phyloP scores from a whole-genome alignment of 1,284 basidiomycete species.

The Ceratobasidium sp. region DNA sequence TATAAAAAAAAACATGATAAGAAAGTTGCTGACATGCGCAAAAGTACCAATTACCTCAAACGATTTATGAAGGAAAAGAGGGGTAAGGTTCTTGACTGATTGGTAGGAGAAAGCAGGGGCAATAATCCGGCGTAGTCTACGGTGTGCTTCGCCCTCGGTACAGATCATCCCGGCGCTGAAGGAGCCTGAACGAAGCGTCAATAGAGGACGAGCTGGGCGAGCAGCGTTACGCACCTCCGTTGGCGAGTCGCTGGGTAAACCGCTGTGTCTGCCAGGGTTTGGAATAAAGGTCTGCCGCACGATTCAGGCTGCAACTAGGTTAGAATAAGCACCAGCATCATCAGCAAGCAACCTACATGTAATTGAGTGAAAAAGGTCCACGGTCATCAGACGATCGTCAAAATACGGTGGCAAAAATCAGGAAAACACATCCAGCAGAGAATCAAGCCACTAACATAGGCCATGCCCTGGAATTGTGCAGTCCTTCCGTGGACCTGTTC shows the following conservation, averaged over 20 bases:
- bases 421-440: background rate
- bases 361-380: constrained; percentile 49
- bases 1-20: background rate
- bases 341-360: constrained; percentile 55
- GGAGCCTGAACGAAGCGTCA: constrained; percentile 8
- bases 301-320: constrained; percentile 35
- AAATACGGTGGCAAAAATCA: constrained; percentile 29
- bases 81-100: constrained; percentile 76
- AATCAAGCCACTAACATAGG: constrained; percentile 39
- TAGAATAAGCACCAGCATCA: background rate
- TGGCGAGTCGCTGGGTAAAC: constrained; percentile 38
- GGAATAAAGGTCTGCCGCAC: constrained; percentile 46
- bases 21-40: constrained; percentile 12
- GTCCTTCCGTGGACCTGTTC: constrained; percentile 45
- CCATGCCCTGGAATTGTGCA: constrained; percentile 47
- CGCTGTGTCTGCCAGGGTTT: constrained; percentile 48
- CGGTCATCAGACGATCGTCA: constrained; percentile 45
- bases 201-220: background rate
- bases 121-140: constrained; percentile 58
- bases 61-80: constrained; percentile 77
- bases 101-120: constrained; percentile 83
- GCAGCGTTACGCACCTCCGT: constrained; percentile 45
- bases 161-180: constrained; percentile 58
- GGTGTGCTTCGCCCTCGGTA: constrained; percentile 48
- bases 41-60: constrained; percentile 68